Evolutionary conservation across 2,329 filamentous ascomycete species (phyloP).

Genomic region (Curvularia sp.): DNA sequence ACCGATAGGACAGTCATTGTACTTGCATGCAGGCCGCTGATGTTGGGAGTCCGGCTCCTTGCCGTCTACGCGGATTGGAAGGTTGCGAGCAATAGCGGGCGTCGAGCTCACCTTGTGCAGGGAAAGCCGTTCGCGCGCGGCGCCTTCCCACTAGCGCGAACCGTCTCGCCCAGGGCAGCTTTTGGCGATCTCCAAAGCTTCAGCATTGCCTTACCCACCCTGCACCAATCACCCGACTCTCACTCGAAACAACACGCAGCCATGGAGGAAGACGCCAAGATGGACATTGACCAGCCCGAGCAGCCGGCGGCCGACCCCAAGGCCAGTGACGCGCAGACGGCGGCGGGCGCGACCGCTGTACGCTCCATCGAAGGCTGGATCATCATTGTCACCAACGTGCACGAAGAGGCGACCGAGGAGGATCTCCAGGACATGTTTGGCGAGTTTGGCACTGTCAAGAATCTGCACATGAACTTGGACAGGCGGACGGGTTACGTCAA

Average conservation of each 20-base stretch:
- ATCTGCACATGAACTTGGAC: conserved; percentile 83
- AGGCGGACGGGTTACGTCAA: conserved; percentile 85
- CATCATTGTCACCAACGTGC: conserved; percentile 83
- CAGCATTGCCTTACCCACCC: conserved; percentile 1
- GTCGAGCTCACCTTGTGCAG: conserved; percentile 6
- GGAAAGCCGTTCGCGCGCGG: conserved; percentile 1
- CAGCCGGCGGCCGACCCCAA: conserved; percentile 54
- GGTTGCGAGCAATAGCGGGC: not conserved
- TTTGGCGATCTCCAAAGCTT: conserved; percentile 17
- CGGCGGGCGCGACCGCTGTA: conserved; percentile 77
- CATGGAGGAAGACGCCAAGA: conserved; percentile 57
- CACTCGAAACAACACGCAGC: conserved; percentile 20
- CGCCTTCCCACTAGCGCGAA: conserved; percentile 16
- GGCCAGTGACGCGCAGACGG: conserved; percentile 72
- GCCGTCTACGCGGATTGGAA: conserved; percentile 1
- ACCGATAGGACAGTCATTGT: conserved; percentile 9
- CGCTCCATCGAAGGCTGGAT: conserved; percentile 92
- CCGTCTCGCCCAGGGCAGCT: conserved; percentile 14
- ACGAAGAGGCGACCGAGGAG: conserved; percentile 87
- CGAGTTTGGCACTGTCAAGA: conserved; percentile 87
- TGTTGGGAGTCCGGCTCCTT: not conserved
- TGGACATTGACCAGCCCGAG: conserved; percentile 55
- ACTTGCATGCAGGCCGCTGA: conserved; percentile 1
- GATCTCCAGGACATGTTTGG: conserved; percentile 81
- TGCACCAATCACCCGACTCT: conserved; percentile 6